phyloP scores from a whole-genome alignment of 1,284 basidiomycete species.

The Vanrija humicola region DNA sequence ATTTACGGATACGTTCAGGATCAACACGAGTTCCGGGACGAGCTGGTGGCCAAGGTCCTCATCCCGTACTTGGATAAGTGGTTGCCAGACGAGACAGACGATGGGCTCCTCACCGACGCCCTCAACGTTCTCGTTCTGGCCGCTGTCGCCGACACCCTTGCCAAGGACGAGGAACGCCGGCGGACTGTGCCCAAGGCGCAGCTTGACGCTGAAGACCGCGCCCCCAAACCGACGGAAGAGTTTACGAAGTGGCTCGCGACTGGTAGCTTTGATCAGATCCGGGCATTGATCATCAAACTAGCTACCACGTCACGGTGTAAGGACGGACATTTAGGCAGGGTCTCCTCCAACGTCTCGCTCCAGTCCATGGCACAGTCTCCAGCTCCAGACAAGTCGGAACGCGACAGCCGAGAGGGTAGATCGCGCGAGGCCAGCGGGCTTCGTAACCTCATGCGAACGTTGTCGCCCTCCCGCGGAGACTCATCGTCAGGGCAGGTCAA shows the following conservation, averaged over 20 bases:
- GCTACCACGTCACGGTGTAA: conserved; percentile 38
- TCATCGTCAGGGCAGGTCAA: background rate
- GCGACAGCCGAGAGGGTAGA: conserved; percentile 5
- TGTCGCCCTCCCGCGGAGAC: conserved; percentile 23
- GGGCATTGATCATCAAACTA: conserved; percentile 39
- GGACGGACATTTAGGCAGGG: background rate
- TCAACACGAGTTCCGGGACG: conserved; percentile 41
- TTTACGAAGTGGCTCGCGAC: conserved; percentile 28
- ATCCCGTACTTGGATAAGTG: conserved; percentile 49
- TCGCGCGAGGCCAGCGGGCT: conserved; percentile 18
- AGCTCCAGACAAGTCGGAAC: background rate
- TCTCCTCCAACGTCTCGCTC: background rate
- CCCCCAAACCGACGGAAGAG: conserved; percentile 24
- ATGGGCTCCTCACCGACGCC: conserved; percentile 38
- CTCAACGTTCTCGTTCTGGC: conserved; percentile 44
- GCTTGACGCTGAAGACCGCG: conserved; percentile 35
- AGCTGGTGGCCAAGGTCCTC: conserved; percentile 47
- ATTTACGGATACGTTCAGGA: conserved; percentile 50
- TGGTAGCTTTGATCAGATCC: conserved; percentile 44
- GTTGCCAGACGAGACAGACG: conserved; percentile 43
- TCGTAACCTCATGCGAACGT: conserved; percentile 33
- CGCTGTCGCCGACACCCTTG: conserved; percentile 48
- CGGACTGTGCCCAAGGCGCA: conserved; percentile 20
- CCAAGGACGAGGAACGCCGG: conserved; percentile 42
- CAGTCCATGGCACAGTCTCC: background rate